phyloP scores from a whole-genome alignment of 805 yeast genomes.

The Suhomyces faveliae region DNA sequence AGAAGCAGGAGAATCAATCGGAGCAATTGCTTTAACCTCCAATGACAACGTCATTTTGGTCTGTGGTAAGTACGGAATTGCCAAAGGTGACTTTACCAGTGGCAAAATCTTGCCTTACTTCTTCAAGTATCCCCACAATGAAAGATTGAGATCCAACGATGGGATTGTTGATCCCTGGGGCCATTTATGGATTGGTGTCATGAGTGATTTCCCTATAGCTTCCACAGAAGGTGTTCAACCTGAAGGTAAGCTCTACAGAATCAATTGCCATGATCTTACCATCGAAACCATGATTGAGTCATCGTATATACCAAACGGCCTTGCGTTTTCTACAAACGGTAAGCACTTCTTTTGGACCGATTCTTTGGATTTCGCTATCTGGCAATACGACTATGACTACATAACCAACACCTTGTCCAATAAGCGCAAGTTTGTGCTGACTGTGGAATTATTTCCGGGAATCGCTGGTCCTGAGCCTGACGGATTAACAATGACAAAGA shows the following conservation, averaged over 20 bases:
- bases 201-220: constrained; percentile 52
- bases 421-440: constrained; percentile 22
- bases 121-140: constrained; percentile 33
- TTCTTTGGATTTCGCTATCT: constrained; percentile 32
- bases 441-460: constrained; percentile 14
- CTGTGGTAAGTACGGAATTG: constrained; percentile 68
- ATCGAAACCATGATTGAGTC: constrained; percentile 34
- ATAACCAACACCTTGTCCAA: constrained; percentile 27
- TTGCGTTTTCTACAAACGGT: constrained; percentile 33
- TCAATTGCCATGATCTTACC: constrained; percentile 31
- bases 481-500: constrained; percentile 62
- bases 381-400: constrained; percentile 39
- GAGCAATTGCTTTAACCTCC: constrained; percentile 68
- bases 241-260: constrained; percentile 51
- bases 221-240: constrained; percentile 28
- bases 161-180: constrained; percentile 80
- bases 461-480: constrained; percentile 63
- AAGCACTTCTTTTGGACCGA: constrained; percentile 41
- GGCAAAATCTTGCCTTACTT: constrained; percentile 36
- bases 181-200: constrained; percentile 76
- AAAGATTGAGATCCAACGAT: constrained; percentile 61
- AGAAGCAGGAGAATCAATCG: constrained; percentile 48
- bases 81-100: constrained; percentile 46
- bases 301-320: constrained; percentile 65
- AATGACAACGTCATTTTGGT: constrained; percentile 50